Base-by-base conservation (phyloP, 768 basidiomycete species). In the Amyloporia xantha region DNA sequence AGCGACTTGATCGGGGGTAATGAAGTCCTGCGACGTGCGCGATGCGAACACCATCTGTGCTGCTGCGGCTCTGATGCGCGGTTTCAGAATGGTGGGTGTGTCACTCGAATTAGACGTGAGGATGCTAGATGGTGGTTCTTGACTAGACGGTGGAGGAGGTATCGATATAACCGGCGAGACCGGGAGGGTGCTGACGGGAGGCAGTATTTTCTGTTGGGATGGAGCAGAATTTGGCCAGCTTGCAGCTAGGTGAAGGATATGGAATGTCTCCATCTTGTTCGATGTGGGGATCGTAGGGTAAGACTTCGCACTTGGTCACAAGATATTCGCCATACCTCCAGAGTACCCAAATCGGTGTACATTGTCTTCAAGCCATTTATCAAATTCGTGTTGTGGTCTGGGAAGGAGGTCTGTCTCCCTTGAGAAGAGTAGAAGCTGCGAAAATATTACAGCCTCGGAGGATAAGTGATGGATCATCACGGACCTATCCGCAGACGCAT, bases 11-110 rank as follows among this genome's bases (percentile, higher is more conserved):
- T 78, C 69, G 4, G 89, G 88, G 3, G 78, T 79, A 58, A 91
- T 90, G 59, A 91, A 89, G 52, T 77, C 84, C 54, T 72, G 75
- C 23, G 85, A 83, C 36, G 70, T 73, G 41, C 88, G 78, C 37
- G 81, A 76, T n/a, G 88, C 88, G 59, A 87, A 91, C 4, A 90
- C 77, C 77, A 90, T 86, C 51, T 91, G 88, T 19, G 78, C 78
- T 13, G 84, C 83, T 13, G 88, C 84, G n/a, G 84, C 89, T 56
- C 77, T 75, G 58, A 91, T 89, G 49, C 58, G 55, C 15, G 70
- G 59, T 17, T 50, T 58, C 20, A 55, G 47, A n/a, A 41, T 20
- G n/a, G 54, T 55, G 20, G 25, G 38, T 11, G 44, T 11, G 2
- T 52, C 50, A 38, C 51, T 53, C 21, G 24, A 47, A 28, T 54